Percentiles rank a stretch among this genome's conserved stretches.
Evolutionary conservation across 1,139 yeast genomes (phyloP).

Genomic region (Candida freyschussii): DNA sequence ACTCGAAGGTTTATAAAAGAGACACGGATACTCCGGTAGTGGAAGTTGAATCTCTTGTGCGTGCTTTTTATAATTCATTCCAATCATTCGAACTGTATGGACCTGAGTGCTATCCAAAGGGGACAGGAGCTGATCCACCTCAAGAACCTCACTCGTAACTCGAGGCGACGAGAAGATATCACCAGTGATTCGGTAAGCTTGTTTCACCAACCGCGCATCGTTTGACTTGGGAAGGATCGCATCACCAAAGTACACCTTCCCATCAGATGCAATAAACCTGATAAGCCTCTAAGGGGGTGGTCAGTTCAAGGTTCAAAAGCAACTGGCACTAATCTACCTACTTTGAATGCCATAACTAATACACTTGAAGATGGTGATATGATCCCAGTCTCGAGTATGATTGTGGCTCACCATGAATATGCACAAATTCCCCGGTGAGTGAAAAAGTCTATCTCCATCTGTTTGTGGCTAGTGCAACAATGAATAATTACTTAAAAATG

Average conservation of each 20-base stretch:
- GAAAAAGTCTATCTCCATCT: neutral
- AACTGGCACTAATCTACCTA: constrained; percentile 3
- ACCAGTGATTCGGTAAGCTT: constrained; percentile 38
- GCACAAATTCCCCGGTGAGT: too few species aligned
- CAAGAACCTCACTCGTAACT: constrained; percentile 34
- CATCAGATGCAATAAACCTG: constrained; percentile 38
- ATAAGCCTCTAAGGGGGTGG: constrained; percentile 26
- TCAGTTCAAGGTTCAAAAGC: neutral
- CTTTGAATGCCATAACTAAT: constrained; percentile 7
- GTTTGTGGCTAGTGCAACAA: neutral
- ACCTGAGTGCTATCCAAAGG: constrained; percentile 36
- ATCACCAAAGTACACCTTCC: constrained; percentile 39
- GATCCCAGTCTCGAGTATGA: too few species aligned
- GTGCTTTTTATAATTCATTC: constrained; percentile 35
- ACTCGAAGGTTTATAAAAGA: constrained; percentile 44
- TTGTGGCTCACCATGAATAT: too few species aligned
- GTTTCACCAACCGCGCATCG: constrained; percentile 24
- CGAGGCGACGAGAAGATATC: constrained; percentile 34
- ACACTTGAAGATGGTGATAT: too few species aligned
- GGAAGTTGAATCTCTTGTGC: constrained; percentile 30
- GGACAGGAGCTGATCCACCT: constrained; percentile 32
- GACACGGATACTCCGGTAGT: constrained; percentile 42
- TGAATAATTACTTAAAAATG: too few species aligned
- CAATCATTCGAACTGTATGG: constrained; percentile 36
- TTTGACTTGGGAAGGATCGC: constrained; percentile 29